A percentile compares a stretch with the other conserved stretches of the same genome.
These are phyloP conservation scores for Cutaneotrichosporon cavernicola DNA, from an alignment of 1,284 basidiomycete species.

Conservation along the genomic window DNA sequence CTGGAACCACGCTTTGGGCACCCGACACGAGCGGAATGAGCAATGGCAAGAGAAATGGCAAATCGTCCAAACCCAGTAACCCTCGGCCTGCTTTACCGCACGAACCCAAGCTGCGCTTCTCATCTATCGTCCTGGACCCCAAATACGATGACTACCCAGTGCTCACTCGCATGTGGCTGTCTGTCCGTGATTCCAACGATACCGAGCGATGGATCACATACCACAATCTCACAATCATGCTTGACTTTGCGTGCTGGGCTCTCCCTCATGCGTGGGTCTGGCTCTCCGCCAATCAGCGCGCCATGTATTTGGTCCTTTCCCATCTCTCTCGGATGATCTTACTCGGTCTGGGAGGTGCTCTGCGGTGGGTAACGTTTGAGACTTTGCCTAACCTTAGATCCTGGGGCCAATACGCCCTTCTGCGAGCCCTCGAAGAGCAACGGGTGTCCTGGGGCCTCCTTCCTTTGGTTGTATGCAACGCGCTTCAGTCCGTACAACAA, in stretches of 20 bases:
- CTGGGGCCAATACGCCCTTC: neutral
- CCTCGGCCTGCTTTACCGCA: neutral
- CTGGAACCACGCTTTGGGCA: neutral
- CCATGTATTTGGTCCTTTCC: neutral
- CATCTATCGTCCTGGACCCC: neutral
- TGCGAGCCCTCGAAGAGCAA: too few relatives aligned
- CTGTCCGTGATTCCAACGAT: neutral
- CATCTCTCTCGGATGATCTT: neutral
- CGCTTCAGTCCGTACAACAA: too few relatives aligned
- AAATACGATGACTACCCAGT: conserved; percentile 70
- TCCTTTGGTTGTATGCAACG: too few relatives aligned
- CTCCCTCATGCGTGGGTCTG: neutral
- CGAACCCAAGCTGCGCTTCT: neutral
- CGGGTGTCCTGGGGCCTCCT: too few relatives aligned
- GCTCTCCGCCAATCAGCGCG: neutral
- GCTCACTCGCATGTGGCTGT: conserved; percentile 68
- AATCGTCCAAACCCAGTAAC: neutral
- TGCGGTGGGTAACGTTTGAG: neutral
- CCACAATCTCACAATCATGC: neutral
- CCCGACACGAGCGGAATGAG: neutral
- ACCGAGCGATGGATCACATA: neutral
- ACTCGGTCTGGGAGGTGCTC: neutral
- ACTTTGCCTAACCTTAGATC: neutral
- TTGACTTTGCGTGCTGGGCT: neutral
- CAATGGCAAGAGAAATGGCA: neutral